These are phyloP conservation scores for Gynochthodes officinalis DNA, from an alignment of 257 asterid species.

Conservation along the genomic window DNA sequence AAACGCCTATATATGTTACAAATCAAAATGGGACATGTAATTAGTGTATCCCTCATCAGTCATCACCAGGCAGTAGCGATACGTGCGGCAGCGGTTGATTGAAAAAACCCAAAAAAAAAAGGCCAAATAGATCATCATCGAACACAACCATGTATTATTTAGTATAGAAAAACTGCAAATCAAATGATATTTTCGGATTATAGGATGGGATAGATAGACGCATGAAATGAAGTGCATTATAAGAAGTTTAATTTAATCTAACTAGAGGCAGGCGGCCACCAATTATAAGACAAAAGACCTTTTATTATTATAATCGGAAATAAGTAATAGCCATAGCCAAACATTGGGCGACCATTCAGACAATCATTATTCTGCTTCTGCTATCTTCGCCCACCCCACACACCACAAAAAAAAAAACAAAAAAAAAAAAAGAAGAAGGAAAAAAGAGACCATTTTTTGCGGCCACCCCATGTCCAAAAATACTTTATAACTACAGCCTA, in stretches of 20 bases:
- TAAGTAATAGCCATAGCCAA: constrained; percentile 10
- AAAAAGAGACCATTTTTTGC: background rate
- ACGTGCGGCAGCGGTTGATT: no score
- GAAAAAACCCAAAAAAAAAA: no score
- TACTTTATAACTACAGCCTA: constrained; percentile 3
- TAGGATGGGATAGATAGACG: no score
- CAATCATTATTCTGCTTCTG: constrained; percentile 12
- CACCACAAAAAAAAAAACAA: background rate
- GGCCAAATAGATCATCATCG: no score
- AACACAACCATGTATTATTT: no score
- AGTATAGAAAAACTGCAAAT: background rate
- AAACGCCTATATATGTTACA: background rate
- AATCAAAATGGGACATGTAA: no score
- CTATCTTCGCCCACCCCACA: no score
- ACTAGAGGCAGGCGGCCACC: background rate
- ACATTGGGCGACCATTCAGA: constrained; percentile 22
- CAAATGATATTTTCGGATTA: background rate
- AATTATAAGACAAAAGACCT: constrained; percentile 6
- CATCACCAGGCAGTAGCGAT: no score
- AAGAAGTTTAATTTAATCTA: no score
- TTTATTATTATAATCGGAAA: constrained; percentile 5
- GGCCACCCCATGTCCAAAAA: background rate
- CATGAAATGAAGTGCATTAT: no score
- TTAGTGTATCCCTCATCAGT: no score
- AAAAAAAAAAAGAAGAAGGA: background rate